Conservation (phyloP, 257 asterid species). For the Solanum stenotomum region DNA sequence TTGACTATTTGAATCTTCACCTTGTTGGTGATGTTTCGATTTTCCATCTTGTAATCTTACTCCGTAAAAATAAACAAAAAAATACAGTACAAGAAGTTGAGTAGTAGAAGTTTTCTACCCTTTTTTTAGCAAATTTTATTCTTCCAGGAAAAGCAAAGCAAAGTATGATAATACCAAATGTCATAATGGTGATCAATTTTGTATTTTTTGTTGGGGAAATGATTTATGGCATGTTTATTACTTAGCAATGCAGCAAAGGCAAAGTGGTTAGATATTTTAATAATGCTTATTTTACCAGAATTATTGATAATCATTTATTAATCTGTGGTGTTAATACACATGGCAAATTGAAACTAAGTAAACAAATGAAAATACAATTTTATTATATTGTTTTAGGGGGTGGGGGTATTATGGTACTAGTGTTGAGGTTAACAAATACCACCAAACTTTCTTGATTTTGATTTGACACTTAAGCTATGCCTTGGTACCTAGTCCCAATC, state of each 20-base stretch:
- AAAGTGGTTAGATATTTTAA: neutral
- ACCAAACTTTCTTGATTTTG: neutral
- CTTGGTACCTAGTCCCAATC: conserved; percentile 5
- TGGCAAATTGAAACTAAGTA: neutral
- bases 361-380: neutral
- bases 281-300: neutral
- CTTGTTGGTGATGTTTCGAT: too few species aligned
- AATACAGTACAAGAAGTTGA: neutral
- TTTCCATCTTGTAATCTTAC: neutral
- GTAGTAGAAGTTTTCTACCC: neutral
- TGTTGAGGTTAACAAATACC: neutral
- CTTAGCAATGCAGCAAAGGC: conserved; percentile 1
- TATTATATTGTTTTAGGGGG: neutral
- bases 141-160: conserved; percentile 1
- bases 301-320: neutral
- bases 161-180: neutral
- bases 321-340: neutral
- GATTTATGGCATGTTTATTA: neutral
- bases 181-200: neutral
- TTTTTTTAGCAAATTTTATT: neutral
- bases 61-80: neutral
- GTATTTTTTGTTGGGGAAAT: neutral
- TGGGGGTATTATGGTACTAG: neutral
- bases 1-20: neutral
- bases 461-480: neutral